Conservation (phyloP, 306 rosid species). For the Vigna nakashimae region DNA sequence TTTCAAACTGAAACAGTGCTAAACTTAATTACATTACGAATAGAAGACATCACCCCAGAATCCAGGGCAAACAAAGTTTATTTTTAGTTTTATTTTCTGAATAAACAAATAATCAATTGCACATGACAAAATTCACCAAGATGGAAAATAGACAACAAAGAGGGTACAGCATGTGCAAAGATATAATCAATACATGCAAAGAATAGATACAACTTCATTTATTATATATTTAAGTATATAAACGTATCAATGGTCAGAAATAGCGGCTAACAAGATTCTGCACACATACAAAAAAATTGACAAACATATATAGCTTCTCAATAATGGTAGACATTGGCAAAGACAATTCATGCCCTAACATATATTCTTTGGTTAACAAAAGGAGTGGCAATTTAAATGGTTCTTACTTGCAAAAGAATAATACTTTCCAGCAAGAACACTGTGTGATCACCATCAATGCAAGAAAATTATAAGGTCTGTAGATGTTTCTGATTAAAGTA, state of each 20-base stretch:
- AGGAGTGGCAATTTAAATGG: neutral
- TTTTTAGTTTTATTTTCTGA: neutral
- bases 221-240: conserved; percentile 29
- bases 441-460: conserved; percentile 15
- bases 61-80: conserved; percentile 1
- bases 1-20: too few species aligned
- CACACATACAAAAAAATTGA: neutral
- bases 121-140: conserved; percentile 47
- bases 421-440: neutral
- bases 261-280: conserved; percentile 34
- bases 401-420: neutral
- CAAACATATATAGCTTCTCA: neutral
- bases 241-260: conserved; percentile 46
- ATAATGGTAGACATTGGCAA: neutral
- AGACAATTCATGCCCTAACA: conserved; percentile 26
- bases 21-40: too few species aligned
- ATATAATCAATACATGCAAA: conserved; percentile 50
- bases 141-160: conserved; percentile 41
- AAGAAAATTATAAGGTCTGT: conserved; percentile 20
- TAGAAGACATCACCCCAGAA: neutral
- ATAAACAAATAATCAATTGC: conserved; percentile 42
- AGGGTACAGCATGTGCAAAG: conserved; percentile 59
- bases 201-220: conserved; percentile 45
- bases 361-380: conserved; percentile 35
- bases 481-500: conserved; percentile 1